Percentiles rank a stretch among this genome's conserved stretches.
Conservation (phyloP, 2,329 filamentous ascomycete species). For the Colletotrichum orchidophilum region DNA sequence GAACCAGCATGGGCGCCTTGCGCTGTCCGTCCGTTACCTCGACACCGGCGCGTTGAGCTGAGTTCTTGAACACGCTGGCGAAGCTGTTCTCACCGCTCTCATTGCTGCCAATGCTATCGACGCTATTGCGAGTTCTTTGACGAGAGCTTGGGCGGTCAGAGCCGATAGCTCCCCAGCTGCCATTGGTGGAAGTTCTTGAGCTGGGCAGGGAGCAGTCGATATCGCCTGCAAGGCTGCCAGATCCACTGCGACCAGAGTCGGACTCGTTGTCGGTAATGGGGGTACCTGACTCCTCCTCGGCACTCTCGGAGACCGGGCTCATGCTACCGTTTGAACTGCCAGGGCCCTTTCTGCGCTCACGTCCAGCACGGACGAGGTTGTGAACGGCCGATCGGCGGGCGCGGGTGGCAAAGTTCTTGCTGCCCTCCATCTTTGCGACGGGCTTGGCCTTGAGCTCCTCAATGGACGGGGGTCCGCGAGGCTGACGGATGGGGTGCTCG, state of each 20-base stretch:
- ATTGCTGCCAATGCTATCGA: constrained; percentile 73
- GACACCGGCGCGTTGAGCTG: constrained; percentile 61
- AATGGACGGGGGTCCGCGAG: constrained; percentile 87
- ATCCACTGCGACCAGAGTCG: constrained; percentile 76
- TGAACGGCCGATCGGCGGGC: constrained; percentile 91
- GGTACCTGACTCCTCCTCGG: constrained; percentile 69
- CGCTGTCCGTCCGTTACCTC: constrained; percentile 71
- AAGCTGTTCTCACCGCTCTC: constrained; percentile 66
- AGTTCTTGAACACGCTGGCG: constrained; percentile 72
- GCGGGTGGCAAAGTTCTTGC: constrained; percentile 95
- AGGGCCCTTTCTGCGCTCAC: constrained; percentile 84
- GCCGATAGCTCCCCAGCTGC: constrained; percentile 80
- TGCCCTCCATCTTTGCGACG: constrained; percentile 92
- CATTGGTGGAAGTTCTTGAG: constrained; percentile 80
- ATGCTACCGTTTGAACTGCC: constrained; percentile 79
- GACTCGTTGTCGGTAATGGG: constrained; percentile 79
- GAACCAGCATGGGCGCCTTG: constrained; percentile 85
- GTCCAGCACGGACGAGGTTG: constrained; percentile 89
- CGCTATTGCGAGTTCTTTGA: constrained; percentile 71
- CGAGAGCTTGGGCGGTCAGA: constrained; percentile 82
- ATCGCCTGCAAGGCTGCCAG: constrained; percentile 83
- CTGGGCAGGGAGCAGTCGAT: constrained; percentile 74
- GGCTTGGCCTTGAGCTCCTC: constrained; percentile 92
- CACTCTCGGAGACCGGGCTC: constrained; percentile 88
- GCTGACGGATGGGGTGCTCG: constrained; percentile 93